phyloP scores from a whole-genome alignment of 345 rosid genomes.

The Eucalyptus urophylla region DNA sequence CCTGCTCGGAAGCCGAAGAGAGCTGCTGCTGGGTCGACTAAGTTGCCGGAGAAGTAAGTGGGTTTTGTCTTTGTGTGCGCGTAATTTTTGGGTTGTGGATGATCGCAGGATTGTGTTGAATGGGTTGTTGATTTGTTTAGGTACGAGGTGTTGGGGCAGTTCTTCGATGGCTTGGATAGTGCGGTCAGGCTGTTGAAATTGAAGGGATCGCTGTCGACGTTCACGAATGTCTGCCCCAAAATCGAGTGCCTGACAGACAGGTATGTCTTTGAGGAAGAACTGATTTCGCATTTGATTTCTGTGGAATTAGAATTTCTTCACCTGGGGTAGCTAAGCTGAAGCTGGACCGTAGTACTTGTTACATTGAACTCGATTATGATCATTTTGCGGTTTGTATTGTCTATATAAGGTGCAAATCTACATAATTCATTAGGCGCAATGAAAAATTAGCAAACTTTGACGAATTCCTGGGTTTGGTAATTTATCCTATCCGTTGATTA shows the following conservation, averaged over 20 bases:
- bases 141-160: constrained; percentile 44
- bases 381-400: not conserved
- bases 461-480: not conserved
- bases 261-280: constrained; percentile 1
- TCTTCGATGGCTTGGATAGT: constrained; percentile 57
- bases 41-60: constrained; percentile 37
- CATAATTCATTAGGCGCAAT: not conserved
- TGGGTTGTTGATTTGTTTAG: constrained; percentile 11
- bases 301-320: not conserved
- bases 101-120: not conserved
- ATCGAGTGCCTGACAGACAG: constrained; percentile 64
- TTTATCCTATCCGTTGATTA: not conserved
- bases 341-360: not conserved
- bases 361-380: not conserved
- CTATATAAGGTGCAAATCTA: not conserved
- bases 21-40: not conserved
- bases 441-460: not conserved
- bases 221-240: constrained; percentile 36
- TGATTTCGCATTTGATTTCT: not conserved
- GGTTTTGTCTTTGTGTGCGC: not conserved
- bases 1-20: not conserved
- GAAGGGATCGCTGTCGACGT: constrained; percentile 43
- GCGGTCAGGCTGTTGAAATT: constrained; percentile 32
- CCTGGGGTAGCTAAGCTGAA: not conserved
- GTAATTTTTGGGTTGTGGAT: too few species aligned